Conservation (phyloP, 192 early-diverging fungal genomes). For the Coemansia sp. region DNA sequence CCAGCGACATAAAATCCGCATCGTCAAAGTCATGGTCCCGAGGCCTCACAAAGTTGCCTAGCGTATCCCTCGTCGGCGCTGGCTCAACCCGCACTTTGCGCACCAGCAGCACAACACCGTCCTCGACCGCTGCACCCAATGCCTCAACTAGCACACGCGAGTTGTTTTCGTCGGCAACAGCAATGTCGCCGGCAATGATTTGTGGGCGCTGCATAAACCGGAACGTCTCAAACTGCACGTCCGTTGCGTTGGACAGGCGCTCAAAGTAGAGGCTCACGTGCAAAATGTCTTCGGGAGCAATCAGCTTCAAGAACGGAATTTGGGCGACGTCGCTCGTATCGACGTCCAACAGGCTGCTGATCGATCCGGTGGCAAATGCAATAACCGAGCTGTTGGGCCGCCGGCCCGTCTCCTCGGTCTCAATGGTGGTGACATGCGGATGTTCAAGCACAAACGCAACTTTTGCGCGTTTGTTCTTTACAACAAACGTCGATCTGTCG, state of each 20-base stretch:
- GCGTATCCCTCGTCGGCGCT: conserved; percentile 13
- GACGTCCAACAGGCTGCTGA: conserved; percentile 29
- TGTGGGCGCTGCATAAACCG: conserved; percentile 29
- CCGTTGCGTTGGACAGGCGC: conserved; percentile 16
- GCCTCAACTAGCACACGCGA: conserved; percentile 29
- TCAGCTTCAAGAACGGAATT: conserved; percentile 35
- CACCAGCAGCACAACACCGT: conserved; percentile 36
- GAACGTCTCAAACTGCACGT: conserved; percentile 36
- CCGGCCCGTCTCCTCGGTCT: conserved; percentile 10
- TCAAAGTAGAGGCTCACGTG: conserved; percentile 26
- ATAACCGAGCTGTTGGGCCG: conserved; percentile 20
- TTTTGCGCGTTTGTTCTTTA: conserved; percentile 21
- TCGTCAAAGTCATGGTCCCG: conserved; percentile 5
- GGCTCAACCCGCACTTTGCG: conserved; percentile 17
- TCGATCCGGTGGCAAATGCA: conserved; percentile 35
- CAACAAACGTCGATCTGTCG: conserved; percentile 13
- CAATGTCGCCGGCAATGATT: conserved; percentile 32
- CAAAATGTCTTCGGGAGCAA: conserved; percentile 38
- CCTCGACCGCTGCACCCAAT: conserved; percentile 29
- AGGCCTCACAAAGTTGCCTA: conserved; percentile 21
- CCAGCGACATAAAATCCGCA: conserved; percentile 28
- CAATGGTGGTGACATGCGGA: conserved; percentile 7
- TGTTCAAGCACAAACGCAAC: conserved; percentile 35
- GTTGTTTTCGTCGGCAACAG: conserved; percentile 21
- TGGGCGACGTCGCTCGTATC: conserved; percentile 28